Base-by-base conservation (phyloP, 1,284 basidiomycete genomes). In the Tilletia walkeri region DNA sequence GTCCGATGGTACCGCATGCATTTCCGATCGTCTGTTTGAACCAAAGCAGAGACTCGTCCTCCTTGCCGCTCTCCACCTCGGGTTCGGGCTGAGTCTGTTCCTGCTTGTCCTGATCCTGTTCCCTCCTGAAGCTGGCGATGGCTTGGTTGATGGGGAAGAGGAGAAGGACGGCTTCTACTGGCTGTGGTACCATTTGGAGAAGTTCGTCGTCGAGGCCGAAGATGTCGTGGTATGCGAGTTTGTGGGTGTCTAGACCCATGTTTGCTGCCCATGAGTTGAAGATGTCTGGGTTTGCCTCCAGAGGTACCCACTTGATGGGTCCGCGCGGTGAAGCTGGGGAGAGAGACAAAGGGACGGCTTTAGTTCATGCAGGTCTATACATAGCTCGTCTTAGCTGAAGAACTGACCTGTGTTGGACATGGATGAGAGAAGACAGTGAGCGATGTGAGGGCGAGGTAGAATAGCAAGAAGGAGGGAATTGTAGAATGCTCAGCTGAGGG, bases 181-280 rank as follows among this genome's bases (percentile, higher is more conserved):
- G 86, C 16, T 84, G 79, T 0, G 85, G 84, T 34, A 87, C 80
- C 72, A 87, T 82, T 10, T 82, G 79, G 4, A 88, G 82, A 24
- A 87, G 76, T 65, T 86, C 86, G n/a, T 84, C 80, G 65, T 87
- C 85, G 49, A 87, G 75, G 18, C 86, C 86, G 72, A 83, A 84
- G 47, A 88, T 85, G 76, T 88, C 87, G 69, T 85, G 81, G 78
- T 86, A 87, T 20, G 84, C 76, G 71, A 85, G 85, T n/a, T 75
- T 65, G 6, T 78, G 69, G 1, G 80, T 77, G 67, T 81, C 76
- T 39, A 83, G 69, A 48, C 82, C 82, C 68, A 83, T 75, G 14
- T 63, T 68, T 3, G 69, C 53, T 59, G 77, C 76, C 81, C 81
- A 83, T 41, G 61, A 63, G 47, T 72, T 78, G 72, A 82, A 83